Conservation (phyloP, 257 asterid genomes). For the Nicotiana tabacum region DNA sequence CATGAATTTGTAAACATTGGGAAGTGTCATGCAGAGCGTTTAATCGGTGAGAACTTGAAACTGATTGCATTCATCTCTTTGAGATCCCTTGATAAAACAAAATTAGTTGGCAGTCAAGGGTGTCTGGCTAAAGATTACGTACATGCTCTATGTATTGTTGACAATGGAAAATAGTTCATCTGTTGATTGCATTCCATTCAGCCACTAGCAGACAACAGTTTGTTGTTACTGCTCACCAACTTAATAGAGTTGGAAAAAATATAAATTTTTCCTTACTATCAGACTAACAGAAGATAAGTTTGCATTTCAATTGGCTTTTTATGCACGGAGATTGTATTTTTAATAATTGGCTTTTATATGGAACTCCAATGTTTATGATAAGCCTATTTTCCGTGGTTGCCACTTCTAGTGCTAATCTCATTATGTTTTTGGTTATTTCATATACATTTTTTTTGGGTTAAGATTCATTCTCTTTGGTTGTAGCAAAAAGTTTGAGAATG, state of each 20-base stretch:
- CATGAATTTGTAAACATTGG: conserved; percentile 86
- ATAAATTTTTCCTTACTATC: background rate
- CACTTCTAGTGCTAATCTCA: background rate
- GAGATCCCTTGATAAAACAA: background rate
- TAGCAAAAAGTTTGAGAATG: background rate
- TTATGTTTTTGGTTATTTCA: background rate
- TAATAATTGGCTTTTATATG: background rate
- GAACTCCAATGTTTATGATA: background rate
- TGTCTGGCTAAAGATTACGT: background rate
- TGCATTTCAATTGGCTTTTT: background rate
- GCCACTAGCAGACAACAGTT: background rate
- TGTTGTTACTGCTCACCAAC: background rate
- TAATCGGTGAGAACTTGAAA: conserved; percentile 51
- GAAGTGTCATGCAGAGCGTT: conserved; percentile 75
- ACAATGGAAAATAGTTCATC: background rate
- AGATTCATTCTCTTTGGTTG: background rate
- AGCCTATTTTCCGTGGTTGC: background rate
- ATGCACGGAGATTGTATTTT: background rate
- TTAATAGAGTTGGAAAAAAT: background rate
- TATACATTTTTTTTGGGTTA: background rate
- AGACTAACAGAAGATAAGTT: background rate
- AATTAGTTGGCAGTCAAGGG: background rate
- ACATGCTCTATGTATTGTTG: background rate
- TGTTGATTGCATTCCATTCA: background rate
- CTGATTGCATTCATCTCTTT: background rate